These are phyloP conservation scores for Ganoderma lingzhi DNA, from an alignment of 1,284 basidiomycete species.

Conservation along the genomic window DNA sequence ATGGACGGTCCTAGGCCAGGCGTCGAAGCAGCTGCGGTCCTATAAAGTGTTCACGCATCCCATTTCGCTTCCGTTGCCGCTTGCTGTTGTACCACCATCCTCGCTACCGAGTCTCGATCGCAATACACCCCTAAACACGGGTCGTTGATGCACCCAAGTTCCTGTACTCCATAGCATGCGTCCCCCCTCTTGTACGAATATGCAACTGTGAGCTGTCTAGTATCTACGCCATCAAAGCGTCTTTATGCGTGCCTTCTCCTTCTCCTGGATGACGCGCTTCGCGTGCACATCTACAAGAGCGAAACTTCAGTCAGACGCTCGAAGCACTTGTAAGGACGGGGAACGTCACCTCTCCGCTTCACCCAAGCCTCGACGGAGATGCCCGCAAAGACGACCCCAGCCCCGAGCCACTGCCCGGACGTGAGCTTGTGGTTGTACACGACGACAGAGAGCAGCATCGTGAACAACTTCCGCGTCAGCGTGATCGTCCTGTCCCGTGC, in stretches of 20 bases:
- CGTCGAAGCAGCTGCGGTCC: too few species aligned
- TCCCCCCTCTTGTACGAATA: background rate
- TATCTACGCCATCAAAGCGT: constrained; percentile 54
- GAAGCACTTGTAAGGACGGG: background rate
- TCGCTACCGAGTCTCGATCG: background rate
- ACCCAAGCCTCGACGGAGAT: constrained; percentile 94
- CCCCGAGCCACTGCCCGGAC: constrained; percentile 87
- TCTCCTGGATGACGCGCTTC: constrained; percentile 80
- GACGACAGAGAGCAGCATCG: constrained; percentile 95
- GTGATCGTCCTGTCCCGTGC: constrained; percentile 78
- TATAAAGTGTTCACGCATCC: background rate
- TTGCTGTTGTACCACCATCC: background rate
- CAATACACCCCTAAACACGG: background rate
- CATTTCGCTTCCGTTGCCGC: background rate
- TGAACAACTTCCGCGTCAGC: constrained; percentile 97
- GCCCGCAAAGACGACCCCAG: constrained; percentile 90
- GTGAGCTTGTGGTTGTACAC: constrained; percentile 92
- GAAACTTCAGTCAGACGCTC: constrained; percentile 11
- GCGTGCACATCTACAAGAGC: constrained; percentile 70
- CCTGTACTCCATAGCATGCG: background rate
- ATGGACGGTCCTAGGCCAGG: too few species aligned
- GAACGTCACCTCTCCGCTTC: constrained; percentile 76
- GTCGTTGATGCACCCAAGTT: background rate
- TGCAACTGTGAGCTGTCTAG: background rate
- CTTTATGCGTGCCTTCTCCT: constrained; percentile 84